A percentile compares a stretch with the other conserved stretches of the same genome.
These are phyloP conservation scores for Pholiota microspora DNA, from an alignment of 768 basidiomycete genomes.

Conservation along the genomic window DNA sequence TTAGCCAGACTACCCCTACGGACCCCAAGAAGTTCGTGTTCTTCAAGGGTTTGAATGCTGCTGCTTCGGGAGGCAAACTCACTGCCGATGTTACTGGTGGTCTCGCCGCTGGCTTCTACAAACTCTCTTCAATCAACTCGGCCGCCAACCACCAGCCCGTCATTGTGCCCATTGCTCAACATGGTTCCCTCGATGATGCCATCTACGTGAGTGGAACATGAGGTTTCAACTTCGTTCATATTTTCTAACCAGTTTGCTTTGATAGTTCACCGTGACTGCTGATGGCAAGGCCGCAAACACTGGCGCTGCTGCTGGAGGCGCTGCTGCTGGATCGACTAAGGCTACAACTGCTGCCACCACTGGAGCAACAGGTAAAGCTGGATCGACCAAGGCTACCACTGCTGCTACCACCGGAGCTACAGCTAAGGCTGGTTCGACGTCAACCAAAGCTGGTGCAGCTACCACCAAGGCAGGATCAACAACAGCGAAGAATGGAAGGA, in stretches of 20 bases:
- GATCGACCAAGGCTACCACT: background rate
- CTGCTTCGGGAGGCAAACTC: slow-evolving; percentile 47
- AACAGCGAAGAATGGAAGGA: background rate
- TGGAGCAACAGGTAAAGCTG: background rate
- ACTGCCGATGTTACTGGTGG: slow-evolving; percentile 51
- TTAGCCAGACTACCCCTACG: slow-evolving; percentile 42
- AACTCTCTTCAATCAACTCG: slow-evolving; percentile 55
- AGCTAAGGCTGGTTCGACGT: slow-evolving; percentile 1
- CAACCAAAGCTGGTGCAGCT: background rate
- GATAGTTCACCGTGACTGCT: slow-evolving; percentile 24
- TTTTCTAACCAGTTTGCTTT: background rate
- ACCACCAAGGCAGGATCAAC: background rate
- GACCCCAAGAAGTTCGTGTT: slow-evolving; percentile 55
- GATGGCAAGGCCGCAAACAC: slow-evolving; percentile 15
- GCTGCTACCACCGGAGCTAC: background rate
- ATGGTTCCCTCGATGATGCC: slow-evolving; percentile 58
- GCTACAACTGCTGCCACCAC: slow-evolving; percentile 7
- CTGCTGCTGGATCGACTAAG: slow-evolving; percentile 1
- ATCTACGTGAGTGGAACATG: slow-evolving; percentile 45
- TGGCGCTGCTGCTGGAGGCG: background rate
- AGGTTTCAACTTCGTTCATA: background rate
- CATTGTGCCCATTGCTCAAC: slow-evolving; percentile 60
- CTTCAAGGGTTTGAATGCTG: slow-evolving; percentile 54
- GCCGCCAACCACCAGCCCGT: slow-evolving; percentile 60
- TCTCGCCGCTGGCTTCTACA: slow-evolving; percentile 58